Percentiles rank a stretch among this genome's conserved stretches.
Evolutionary conservation across 23 red algal genomes (phyloP).

Genomic region (Gracilaria caudata): DNA sequence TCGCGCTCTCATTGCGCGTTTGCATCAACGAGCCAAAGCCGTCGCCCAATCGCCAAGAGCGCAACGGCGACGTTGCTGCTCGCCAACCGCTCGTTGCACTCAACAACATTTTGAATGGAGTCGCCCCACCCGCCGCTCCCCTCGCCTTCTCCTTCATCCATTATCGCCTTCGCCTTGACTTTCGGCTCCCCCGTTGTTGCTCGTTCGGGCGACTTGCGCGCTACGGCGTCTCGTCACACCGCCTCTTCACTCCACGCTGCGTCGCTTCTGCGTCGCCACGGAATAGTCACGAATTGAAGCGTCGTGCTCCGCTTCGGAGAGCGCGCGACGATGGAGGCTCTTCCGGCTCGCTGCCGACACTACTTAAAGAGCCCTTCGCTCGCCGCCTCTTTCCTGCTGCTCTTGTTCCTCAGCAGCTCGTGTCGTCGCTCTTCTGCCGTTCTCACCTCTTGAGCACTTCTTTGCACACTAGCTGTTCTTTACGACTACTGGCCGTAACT

Average conservation of each 20-base stretch:
- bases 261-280: not conserved
- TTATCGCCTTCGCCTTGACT: not conserved
- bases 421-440: not conserved
- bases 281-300: not conserved
- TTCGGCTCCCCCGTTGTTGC: not conserved
- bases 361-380: not conserved
- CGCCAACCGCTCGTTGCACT: not conserved
- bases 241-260: not conserved
- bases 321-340: not conserved
- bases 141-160: not conserved
- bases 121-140: not conserved
- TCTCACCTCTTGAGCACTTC: not conserved
- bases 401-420: not conserved
- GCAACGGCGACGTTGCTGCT: not conserved
- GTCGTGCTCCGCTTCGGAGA: not conserved
- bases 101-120: not conserved
- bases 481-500: not conserved
- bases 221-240: not conserved
- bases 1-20: not conserved
- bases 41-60: not conserved
- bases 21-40: not conserved
- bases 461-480: not conserved
- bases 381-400: not conserved
- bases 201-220: not conserved
- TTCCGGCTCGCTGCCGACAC: not conserved